Evolutionary conservation across 2,329 filamentous ascomycete species (phyloP).

Genomic region (Aureobasidium sp.): DNA sequence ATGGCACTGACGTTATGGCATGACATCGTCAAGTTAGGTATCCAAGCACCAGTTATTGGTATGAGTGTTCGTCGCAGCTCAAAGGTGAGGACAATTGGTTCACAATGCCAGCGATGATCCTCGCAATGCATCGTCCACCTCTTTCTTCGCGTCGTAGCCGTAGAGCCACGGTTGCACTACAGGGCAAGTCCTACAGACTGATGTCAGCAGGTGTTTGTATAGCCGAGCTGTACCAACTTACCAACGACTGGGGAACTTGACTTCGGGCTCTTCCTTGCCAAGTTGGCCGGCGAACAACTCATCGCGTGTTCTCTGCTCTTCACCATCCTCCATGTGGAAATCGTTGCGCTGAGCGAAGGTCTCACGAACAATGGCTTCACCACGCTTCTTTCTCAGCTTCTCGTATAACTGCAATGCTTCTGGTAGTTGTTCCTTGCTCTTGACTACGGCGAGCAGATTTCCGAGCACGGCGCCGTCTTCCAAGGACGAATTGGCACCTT

Average conservation of each 20-base stretch:
- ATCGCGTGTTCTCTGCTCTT: constrained; percentile 53
- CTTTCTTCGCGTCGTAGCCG: constrained; percentile 55
- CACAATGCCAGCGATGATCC: constrained; percentile 13
- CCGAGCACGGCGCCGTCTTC: constrained; percentile 64
- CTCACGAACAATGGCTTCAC: constrained; percentile 53
- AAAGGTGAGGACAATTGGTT: too few species aligned
- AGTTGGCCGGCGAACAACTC: constrained; percentile 50
- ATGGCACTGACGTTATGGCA: background rate
- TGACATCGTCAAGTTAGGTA: background rate
- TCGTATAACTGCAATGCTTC: constrained; percentile 40
- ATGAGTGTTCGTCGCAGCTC: background rate
- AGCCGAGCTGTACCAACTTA: constrained; percentile 26
- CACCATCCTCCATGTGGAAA: constrained; percentile 43
- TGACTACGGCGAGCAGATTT: constrained; percentile 44
- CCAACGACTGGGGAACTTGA: constrained; percentile 57
- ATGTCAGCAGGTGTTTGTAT: background rate
- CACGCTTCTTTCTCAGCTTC: constrained; percentile 40
- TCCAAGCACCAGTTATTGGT: background rate
- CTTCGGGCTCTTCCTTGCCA: constrained; percentile 42
- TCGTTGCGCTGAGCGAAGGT: constrained; percentile 48
- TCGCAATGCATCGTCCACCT: constrained; percentile 35
- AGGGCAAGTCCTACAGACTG: constrained; percentile 43
- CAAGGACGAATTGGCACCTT: constrained; percentile 60
- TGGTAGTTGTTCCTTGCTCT: constrained; percentile 34
- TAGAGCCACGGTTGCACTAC: constrained; percentile 58